Base-by-base conservation (phyloP, 352 stramenopile species). In the Globisporangium spiculum region DNA sequence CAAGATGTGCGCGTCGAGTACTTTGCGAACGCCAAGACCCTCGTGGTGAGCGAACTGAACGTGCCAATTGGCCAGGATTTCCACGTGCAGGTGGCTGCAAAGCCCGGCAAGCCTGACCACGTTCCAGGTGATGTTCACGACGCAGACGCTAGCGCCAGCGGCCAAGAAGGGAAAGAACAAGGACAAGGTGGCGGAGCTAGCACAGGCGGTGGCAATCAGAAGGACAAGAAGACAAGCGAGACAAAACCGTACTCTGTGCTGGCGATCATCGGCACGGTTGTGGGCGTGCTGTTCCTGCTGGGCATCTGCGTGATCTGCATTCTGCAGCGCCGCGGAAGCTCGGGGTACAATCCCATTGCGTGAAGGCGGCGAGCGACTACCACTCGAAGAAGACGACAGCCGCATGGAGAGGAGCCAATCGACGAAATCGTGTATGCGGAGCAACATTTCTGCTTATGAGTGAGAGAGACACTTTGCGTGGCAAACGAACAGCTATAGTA, bases 11-110 rank as follows among this genome's bases (percentile, higher is more conserved):
- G 86, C 30, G 80, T 62, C 0, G 72, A 87, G 26, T 93, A 91
- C 55, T 93, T 93, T 53, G 77, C 85, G 34, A 85, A 91, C 63
- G 80, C 82, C 1, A 69, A 76, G 34, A 93, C 79, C 69, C 68
- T 92, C 27, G 78, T 93, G 59, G 46, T 93, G 10, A 83, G 77
- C 24, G 71, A 65, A 32, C 30, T 93, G 26, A 56, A 78, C 2
- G 22, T 78, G n/a, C 54, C 69, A 2, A 84, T 93, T 56, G 78
- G 82, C 12, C 64, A 83, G 2, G 67, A 82, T 55, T 79, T 93
- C 30, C 63, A 83, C 24, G 67, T 90, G 0, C 73, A 71, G 16
- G 75, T 92, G 1, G 26, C 66, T 6, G 73, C 74, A 9, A 63
- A 52, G 41, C 69, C 69, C 18, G 69, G 59, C 6, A 78, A 32